A percentile compares a stretch with the other conserved stretches of the same genome.
Evolutionary conservation across 2,329 filamentous ascomycete genomes (phyloP).

Genomic region (Aureobasidium sp.): DNA sequence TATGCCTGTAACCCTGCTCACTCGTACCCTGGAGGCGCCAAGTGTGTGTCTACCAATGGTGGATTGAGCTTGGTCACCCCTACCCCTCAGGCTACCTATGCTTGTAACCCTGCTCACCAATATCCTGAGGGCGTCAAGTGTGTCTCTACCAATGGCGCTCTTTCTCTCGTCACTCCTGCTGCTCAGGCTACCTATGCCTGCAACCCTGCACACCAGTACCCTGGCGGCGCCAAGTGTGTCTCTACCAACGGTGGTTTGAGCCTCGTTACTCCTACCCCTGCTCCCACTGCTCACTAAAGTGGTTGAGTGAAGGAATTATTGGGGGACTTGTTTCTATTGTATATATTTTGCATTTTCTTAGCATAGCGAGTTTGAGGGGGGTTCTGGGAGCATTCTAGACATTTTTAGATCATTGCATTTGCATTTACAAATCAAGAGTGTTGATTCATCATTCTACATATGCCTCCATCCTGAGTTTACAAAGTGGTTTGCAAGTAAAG

Average conservation of each 20-base stretch:
- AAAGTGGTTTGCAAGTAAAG: no score
- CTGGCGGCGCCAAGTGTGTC: not conserved
- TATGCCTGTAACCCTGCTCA: conserved; percentile 11
- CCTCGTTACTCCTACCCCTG: conserved; percentile 5
- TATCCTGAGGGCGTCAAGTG: not conserved
- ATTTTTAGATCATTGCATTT: no score
- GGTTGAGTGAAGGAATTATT: no score
- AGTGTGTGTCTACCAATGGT: conserved; percentile 2
- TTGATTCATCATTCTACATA: no score
- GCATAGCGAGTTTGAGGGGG: not conserved
- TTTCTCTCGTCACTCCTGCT: not conserved
- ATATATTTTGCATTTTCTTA: not conserved
- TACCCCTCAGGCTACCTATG: conserved; percentile 1
- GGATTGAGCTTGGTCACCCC: conserved; percentile 2
- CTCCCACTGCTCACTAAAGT: not conserved
- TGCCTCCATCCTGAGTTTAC: no score
- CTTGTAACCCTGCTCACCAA: not conserved
- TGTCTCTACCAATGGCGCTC: not conserved
- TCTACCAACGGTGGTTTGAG: conserved; percentile 15
- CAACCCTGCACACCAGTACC: conserved; percentile 3
- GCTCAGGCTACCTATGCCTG: not conserved
- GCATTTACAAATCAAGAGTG: no score
- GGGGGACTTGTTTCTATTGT: no score
- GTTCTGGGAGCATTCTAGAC: not conserved
- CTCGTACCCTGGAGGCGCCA: not conserved